Conservation (phyloP, 495 filamentous ascomycete genomes). For the Podospora pseudoanserina region DNA sequence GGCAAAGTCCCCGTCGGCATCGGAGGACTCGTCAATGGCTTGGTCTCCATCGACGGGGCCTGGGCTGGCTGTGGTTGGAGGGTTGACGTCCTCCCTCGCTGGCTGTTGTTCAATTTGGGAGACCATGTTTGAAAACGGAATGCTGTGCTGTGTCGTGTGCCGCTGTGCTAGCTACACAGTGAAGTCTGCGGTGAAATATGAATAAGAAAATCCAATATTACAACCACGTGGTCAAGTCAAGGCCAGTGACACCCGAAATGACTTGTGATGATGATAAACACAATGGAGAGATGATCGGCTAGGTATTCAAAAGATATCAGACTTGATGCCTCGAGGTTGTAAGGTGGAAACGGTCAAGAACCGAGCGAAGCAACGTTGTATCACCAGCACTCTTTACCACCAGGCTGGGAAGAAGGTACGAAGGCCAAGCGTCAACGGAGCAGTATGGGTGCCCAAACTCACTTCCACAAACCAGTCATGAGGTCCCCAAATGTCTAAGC, state of each 20-base stretch:
- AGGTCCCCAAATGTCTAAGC: not conserved
- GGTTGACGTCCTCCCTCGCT: not conserved
- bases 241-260: not conserved
- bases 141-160: not conserved
- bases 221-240: not conserved
- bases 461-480: not conserved
- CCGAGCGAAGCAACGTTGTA: not conserved
- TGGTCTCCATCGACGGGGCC: slow-evolving; percentile 13
- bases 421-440: not conserved
- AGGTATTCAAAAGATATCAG: not conserved
- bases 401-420: not conserved
- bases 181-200: not conserved
- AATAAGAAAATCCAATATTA: not conserved
- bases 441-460: not conserved
- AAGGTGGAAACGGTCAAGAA: not conserved
- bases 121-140: not conserved
- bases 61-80: not conserved
- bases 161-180: not conserved
- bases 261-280: not conserved
- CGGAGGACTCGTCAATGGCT: slow-evolving; percentile 35
- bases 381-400: not conserved
- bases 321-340: not conserved
- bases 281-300: not conserved
- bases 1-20: slow-evolving; percentile 36
- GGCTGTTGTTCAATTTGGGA: not conserved